A percentile compares a stretch with the other conserved stretches of the same genome.
Evolutionary conservation across 2,329 filamentous ascomycete genomes (phyloP).

Genomic region (Pseudocercospora ulei): DNA sequence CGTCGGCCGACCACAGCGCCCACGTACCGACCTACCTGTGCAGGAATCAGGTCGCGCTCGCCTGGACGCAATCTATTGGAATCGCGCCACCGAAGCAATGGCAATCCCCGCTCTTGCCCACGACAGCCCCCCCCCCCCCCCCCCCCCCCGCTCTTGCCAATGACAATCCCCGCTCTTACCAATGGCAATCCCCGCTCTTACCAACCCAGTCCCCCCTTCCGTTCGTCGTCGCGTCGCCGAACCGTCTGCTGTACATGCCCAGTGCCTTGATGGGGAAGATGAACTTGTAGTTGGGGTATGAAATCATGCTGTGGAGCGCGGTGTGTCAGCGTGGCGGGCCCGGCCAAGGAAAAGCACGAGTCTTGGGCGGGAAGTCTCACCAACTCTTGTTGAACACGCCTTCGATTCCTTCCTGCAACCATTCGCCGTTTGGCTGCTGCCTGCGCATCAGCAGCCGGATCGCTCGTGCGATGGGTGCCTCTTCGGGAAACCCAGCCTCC

Average conservation of each 20-base stretch:
- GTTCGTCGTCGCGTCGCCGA: constrained; percentile 48
- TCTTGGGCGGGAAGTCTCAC: constrained; percentile 38
- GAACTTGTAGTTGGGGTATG: constrained; percentile 98
- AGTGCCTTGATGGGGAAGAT: constrained; percentile 88
- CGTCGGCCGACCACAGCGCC: constrained; percentile 14
- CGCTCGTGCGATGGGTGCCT: constrained; percentile 60
- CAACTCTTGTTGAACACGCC: constrained; percentile 98
- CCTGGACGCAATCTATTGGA: constrained; percentile 14
- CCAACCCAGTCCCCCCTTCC: constrained; percentile 12
- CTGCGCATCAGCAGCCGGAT: constrained; percentile 73
- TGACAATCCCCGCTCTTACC: constrained; percentile 1
- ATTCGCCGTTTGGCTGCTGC: constrained; percentile 83
- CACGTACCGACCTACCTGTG: constrained; percentile 20
- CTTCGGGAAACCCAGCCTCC: constrained; percentile 70
- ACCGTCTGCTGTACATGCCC: constrained; percentile 71
- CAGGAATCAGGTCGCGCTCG: constrained; percentile 12
- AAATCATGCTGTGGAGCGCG: constrained; percentile 65
- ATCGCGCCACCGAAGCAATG: constrained; percentile 10
- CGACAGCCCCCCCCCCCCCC: constrained; percentile 7
- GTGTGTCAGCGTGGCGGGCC: constrained; percentile 15
- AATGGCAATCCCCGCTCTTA: constrained; percentile 1
- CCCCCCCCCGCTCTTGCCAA: constrained; percentile 9
- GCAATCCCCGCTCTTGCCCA: constrained; percentile 1
- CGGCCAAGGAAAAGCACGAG: constrained; percentile 2
- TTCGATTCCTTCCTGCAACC: constrained; percentile 90